Evolutionary conservation across 257 asterid genomes (phyloP).

Genomic region (Fraxinus anomala): DNA sequence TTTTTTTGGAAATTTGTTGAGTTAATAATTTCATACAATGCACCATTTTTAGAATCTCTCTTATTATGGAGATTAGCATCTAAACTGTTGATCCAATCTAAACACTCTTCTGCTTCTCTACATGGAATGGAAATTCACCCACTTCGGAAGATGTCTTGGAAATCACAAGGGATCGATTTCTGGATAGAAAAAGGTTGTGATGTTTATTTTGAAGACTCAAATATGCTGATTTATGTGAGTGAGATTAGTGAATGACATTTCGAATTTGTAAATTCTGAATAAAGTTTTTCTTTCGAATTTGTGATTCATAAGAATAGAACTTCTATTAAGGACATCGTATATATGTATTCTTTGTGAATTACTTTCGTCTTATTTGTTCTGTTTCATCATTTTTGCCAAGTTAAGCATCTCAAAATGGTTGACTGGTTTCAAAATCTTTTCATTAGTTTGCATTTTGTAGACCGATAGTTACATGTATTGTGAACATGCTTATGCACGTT

Average conservation of each 20-base stretch:
- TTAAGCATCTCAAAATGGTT: slow-evolving; percentile 11
- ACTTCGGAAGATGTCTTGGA: slow-evolving; percentile 32
- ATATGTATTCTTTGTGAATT: neutral
- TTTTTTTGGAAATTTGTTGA: no score
- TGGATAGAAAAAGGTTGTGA: slow-evolving; percentile 16
- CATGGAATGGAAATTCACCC: slow-evolving; percentile 28
- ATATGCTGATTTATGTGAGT: neutral
- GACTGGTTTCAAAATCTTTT: neutral
- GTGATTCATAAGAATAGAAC: neutral
- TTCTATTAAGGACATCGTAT: neutral
- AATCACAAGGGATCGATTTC: slow-evolving; percentile 21
- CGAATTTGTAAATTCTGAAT: slow-evolving; percentile 21
- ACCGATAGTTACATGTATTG: no score
- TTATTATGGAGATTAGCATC: slow-evolving; percentile 31
- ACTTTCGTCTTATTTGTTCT: neutral
- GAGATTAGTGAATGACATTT: slow-evolving; percentile 7
- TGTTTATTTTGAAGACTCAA: neutral
- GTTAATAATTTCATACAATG: neutral
- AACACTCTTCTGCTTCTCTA: slow-evolving; percentile 35
- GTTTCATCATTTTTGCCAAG: slow-evolving; percentile 8
- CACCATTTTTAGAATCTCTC: slow-evolving; percentile 38
- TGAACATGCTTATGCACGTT: neutral
- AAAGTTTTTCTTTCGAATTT: neutral
- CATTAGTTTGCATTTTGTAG: neutral
- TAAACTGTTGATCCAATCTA: slow-evolving; percentile 31